Conservation (phyloP, 345 rosid genomes). For the Sapria himalayana region DNA sequence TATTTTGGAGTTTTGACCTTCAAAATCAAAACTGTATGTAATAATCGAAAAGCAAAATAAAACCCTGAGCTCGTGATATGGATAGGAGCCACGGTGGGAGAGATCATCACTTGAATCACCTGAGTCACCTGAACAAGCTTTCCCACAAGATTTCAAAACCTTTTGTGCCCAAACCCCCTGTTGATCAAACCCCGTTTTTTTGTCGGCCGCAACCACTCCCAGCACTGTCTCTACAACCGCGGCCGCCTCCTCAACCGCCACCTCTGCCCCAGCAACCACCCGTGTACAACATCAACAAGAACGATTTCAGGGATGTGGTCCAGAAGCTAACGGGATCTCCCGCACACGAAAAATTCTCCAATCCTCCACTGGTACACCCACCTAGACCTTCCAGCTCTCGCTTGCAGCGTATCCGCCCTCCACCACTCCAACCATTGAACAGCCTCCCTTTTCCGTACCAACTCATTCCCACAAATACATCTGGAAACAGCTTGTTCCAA, state of each 20-base stretch:
- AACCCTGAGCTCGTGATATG: too few species aligned
- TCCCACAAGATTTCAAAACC: slow-evolving; percentile 79
- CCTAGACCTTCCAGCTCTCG: slow-evolving; percentile 70
- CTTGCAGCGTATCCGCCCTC: slow-evolving; percentile 84
- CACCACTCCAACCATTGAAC: slow-evolving; percentile 49
- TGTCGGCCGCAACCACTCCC: slow-evolving; percentile 9
- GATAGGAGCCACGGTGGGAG: not conserved
- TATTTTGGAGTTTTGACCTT: too few species aligned
- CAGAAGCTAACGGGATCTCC: slow-evolving; percentile 93
- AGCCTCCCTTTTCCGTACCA: slow-evolving; percentile 36
- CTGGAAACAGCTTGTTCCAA: slow-evolving; percentile 10
- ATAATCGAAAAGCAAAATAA: too few species aligned
- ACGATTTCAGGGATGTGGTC: slow-evolving; percentile 77
- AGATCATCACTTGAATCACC: slow-evolving; percentile 18
- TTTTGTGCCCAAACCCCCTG: slow-evolving; percentile 18
- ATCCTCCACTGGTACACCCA: slow-evolving; percentile 54
- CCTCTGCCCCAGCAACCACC: slow-evolving; percentile 58
- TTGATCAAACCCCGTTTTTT: slow-evolving; percentile 11
- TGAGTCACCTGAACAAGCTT: slow-evolving; percentile 52
- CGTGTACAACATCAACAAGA: slow-evolving; percentile 83
- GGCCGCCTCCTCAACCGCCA: slow-evolving; percentile 10
- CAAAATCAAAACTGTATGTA: too few species aligned
- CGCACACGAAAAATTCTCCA: slow-evolving; percentile 50
- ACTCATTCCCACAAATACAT: slow-evolving; percentile 3
- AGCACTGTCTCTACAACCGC: slow-evolving; percentile 7